phyloP scores from a whole-genome alignment of 257 asterid species.

The Fraxinus anomala region DNA sequence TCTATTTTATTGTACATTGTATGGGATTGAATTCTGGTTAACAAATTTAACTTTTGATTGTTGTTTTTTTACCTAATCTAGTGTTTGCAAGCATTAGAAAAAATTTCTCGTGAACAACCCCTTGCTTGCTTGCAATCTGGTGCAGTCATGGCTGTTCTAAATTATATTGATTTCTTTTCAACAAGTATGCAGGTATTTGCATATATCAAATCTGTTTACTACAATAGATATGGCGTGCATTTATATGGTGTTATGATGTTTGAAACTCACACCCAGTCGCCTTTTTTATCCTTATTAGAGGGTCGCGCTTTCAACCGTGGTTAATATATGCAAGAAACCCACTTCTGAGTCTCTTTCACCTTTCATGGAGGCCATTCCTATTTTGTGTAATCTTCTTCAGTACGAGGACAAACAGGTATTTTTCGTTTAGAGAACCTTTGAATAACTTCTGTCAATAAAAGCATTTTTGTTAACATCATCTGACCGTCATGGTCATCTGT shows the following conservation, averaged over 20 bases:
- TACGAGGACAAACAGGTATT: slow-evolving; percentile 87
- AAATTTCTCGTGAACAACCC: slow-evolving; percentile 86
- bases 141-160: slow-evolving; percentile 84
- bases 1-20: no score
- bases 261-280: slow-evolving; percentile 24
- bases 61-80: slow-evolving; percentile 29
- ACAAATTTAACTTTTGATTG: neutral
- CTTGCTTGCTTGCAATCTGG: slow-evolving; percentile 92
- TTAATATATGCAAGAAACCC: slow-evolving; percentile 78
- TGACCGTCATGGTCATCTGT: slow-evolving; percentile 17
- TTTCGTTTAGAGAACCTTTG: slow-evolving; percentile 15
- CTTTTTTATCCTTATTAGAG: slow-evolving; percentile 50
- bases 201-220: neutral
- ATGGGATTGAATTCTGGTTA: neutral
- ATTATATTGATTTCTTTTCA: slow-evolving; percentile 86
- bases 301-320: slow-evolving; percentile 87
- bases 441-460: neutral
- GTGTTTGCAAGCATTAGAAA: slow-evolving; percentile 96
- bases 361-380: slow-evolving; percentile 91
- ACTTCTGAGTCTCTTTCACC: slow-evolving; percentile 67
- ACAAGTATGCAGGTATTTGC: slow-evolving; percentile 82
- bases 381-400: slow-evolving; percentile 87
- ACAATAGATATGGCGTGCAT: slow-evolving; percentile 6
- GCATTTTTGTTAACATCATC: slow-evolving; percentile 15
- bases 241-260: slow-evolving; percentile 10